Evolutionary conservation across 1,284 basidiomycete genomes (phyloP).

Genomic region (Microbotryum scabiosae): DNA sequence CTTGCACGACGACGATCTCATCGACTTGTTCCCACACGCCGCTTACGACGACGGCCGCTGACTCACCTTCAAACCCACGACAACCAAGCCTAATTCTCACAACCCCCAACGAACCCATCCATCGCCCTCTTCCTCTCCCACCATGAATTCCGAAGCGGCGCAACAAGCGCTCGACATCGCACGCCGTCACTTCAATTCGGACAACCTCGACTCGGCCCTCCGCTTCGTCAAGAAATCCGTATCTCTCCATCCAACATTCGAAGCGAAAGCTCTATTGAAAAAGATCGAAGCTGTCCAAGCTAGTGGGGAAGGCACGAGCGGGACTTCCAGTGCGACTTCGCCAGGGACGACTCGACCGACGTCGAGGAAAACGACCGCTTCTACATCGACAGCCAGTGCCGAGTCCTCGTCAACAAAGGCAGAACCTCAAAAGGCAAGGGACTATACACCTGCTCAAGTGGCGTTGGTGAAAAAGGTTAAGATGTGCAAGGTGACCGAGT

Average conservation of each 20-base stretch:
- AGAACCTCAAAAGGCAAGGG: conserved; percentile 42
- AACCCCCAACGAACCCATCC: too few species aligned
- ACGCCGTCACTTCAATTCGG: conserved; percentile 5
- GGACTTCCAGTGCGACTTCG: conserved; percentile 2
- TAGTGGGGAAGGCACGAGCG: not conserved
- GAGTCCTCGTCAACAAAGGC: not conserved
- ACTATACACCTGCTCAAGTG: conserved; percentile 77
- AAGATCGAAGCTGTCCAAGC: conserved; percentile 45
- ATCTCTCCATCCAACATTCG: conserved; percentile 69
- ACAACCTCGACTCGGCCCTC: conserved; percentile 48
- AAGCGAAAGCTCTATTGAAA: conserved; percentile 61
- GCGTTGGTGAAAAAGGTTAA: conserved; percentile 80
- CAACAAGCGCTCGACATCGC: conserved; percentile 20
- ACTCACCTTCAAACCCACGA: too few species aligned
- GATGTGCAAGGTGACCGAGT: conserved; percentile 76
- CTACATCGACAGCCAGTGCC: conserved; percentile 1
- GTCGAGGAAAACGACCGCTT: not conserved
- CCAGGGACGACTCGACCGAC: not conserved
- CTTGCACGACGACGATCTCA: too few species aligned
- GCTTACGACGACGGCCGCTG: too few species aligned
- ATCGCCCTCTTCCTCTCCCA: too few species aligned
- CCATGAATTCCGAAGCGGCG: conserved; percentile 23
- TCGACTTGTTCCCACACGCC: too few species aligned
- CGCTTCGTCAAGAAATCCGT: conserved; percentile 89
- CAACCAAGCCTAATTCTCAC: too few species aligned